Evolutionary conservation across 75 land plant species (phyloP).

Genomic region (Sequoiadendron giganteum): DNA sequence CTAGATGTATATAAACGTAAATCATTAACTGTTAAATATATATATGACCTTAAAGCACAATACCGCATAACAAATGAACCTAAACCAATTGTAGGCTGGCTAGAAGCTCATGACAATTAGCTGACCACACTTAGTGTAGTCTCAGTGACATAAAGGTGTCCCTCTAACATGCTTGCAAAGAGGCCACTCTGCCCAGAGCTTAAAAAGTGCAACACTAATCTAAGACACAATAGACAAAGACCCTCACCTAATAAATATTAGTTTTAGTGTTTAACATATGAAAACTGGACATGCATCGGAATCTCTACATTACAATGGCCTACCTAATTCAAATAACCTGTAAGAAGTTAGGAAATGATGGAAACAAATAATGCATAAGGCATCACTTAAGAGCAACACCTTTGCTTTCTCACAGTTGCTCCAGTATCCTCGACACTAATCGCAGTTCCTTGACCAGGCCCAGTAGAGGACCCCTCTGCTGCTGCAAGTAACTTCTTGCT

Average conservation of each 20-base stretch:
- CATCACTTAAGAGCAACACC: conserved; percentile 22
- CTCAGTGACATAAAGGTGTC: neutral
- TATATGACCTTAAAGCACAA: neutral
- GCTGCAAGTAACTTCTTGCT: conserved; percentile 69
- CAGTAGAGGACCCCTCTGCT: conserved; percentile 35
- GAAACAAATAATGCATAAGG: neutral
- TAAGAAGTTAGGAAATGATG: neutral
- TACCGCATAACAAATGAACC: neutral
- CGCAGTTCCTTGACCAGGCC: conserved; percentile 36
- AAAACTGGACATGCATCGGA: neutral
- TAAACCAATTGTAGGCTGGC: neutral
- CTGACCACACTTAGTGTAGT: neutral
- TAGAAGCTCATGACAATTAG: neutral
- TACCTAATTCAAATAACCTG: neutral
- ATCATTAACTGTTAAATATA: neutral
- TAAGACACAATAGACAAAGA: neutral
- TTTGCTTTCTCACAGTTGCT: conserved; percentile 8
- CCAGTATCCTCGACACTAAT: conserved; percentile 27
- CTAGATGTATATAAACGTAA: neutral
- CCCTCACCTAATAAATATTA: neutral
- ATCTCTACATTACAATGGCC: neutral
- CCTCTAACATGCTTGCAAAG: neutral
- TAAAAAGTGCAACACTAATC: neutral
- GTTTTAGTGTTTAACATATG: neutral
- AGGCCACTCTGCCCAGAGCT: neutral